A percentile compares a stretch with the other conserved stretches of the same genome.
Evolutionary conservation across 352 stramenopile species (phyloP).

Genomic region (Pythium coloratum): DNA sequence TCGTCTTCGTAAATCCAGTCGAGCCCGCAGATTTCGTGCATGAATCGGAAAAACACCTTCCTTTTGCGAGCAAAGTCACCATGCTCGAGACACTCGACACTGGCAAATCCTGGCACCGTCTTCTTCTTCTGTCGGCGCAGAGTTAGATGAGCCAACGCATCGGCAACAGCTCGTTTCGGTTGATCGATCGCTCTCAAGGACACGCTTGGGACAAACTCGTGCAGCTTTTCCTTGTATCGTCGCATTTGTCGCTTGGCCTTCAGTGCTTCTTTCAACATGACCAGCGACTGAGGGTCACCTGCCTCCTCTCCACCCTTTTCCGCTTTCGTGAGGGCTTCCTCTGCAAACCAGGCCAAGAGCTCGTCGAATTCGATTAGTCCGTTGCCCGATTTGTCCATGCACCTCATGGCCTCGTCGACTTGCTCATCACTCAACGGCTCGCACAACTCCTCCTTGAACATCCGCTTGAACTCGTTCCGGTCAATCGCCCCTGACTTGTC

Average conservation of each 20-base stretch:
- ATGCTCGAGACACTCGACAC: slow-evolving; percentile 29
- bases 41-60: slow-evolving; percentile 49
- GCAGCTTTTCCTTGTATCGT: slow-evolving; percentile 44
- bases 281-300: slow-evolving; percentile 15
- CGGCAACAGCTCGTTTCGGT: background rate
- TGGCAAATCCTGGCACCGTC: slow-evolving; percentile 40
- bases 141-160: slow-evolving; percentile 3
- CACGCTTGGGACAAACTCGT: slow-evolving; percentile 29
- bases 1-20: slow-evolving; percentile 58
- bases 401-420: slow-evolving; percentile 32
- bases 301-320: background rate
- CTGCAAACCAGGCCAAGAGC: slow-evolving; percentile 41
- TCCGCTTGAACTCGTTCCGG: slow-evolving; percentile 34
- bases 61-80: slow-evolving; percentile 42
- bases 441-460: slow-evolving; percentile 53
- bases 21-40: slow-evolving; percentile 45
- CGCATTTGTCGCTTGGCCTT: slow-evolving; percentile 43
- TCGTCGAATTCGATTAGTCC: slow-evolving; percentile 47
- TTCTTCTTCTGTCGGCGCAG: slow-evolving; percentile 22
- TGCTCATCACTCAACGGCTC: slow-evolving; percentile 38
- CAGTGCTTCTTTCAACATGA: slow-evolving; percentile 41
- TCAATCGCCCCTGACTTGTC: slow-evolving; percentile 46
- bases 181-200: background rate
- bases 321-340: slow-evolving; percentile 32
- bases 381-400: slow-evolving; percentile 48